A percentile compares a stretch with the other conserved stretches of the same genome.
phyloP scores from a whole-genome alignment of 2,329 filamentous ascomycete genomes.

The Fonsecaea nubica region DNA sequence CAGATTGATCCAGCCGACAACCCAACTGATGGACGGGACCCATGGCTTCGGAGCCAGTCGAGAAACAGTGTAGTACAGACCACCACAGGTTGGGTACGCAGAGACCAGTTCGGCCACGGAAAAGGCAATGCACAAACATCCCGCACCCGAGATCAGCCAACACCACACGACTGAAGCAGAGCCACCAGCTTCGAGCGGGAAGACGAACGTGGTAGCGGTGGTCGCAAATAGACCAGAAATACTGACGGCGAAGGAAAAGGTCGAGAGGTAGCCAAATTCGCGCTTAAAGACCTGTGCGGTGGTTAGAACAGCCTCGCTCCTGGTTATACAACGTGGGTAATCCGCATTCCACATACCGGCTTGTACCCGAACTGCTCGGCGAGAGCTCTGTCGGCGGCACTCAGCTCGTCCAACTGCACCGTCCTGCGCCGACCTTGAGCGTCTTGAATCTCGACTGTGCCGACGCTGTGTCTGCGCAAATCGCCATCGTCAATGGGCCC shows the following conservation, averaged over 20 bases:
- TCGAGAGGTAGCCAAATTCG: constrained; percentile 64
- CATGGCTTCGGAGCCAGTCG: constrained; percentile 59
- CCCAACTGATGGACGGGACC: constrained; percentile 56
- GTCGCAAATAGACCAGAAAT: constrained; percentile 64
- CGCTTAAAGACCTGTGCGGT: constrained; percentile 52
- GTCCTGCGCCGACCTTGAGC: constrained; percentile 33
- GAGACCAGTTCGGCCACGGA: constrained; percentile 65
- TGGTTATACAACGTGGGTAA: not conserved
- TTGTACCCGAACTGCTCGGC: constrained; percentile 46
- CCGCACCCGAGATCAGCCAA: constrained; percentile 63
- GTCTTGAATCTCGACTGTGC: constrained; percentile 34
- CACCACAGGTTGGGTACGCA: constrained; percentile 64
- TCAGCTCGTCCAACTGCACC: constrained; percentile 41
- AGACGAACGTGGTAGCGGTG: constrained; percentile 62
- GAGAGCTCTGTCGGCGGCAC: constrained; percentile 41
- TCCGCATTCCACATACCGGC: constrained; percentile 38
- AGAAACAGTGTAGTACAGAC: constrained; percentile 64
- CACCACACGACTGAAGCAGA: constrained; percentile 63
- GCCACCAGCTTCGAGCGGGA: constrained; percentile 61
- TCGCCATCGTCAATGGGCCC: constrained; percentile 24
- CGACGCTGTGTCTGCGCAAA: constrained; percentile 33
- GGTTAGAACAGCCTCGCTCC: not conserved
- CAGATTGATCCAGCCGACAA: constrained; percentile 58
- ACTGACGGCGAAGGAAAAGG: constrained; percentile 66
- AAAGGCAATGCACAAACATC: constrained; percentile 62